Evolutionary conservation across 495 filamentous ascomycete species (phyloP).

Genomic region (Viridothelium virens): DNA sequence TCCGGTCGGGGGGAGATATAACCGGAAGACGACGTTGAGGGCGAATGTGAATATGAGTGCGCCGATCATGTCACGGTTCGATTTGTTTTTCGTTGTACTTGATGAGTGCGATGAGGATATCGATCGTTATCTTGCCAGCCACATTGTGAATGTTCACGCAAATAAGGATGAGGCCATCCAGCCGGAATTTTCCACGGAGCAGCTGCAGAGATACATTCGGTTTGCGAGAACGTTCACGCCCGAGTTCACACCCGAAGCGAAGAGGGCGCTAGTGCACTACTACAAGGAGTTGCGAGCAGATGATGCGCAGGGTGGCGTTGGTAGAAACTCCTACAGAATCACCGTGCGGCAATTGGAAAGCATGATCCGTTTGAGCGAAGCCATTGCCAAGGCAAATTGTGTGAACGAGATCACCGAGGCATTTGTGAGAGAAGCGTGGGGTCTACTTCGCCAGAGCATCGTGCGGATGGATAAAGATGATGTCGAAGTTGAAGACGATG

Average conservation of each 20-base stretch:
- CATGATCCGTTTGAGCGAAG: conserved; percentile 88
- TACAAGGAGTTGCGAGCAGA: conserved; percentile 95
- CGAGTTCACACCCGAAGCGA: conserved; percentile 83
- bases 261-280: conserved; percentile 72
- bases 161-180: conserved; percentile 81
- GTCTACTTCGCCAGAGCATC: conserved; percentile 84
- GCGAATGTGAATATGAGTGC: conserved; percentile 98
- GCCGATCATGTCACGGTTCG: conserved; percentile 98
- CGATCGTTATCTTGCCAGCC: conserved; percentile 82
- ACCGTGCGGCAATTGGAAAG: conserved; percentile 94
- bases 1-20: conserved; percentile 91
- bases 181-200: conserved; percentile 92
- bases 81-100: conserved; percentile 96
- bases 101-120: conserved; percentile 92
- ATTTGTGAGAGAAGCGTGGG: conserved; percentile 85
- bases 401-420: conserved; percentile 78
- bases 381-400: conserved; percentile 94
- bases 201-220: conserved; percentile 93
- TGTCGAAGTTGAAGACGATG: conserved; percentile 87
- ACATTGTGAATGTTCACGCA: conserved; percentile 93
- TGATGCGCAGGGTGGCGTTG: conserved; percentile 89
- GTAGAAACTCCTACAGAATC: conserved; percentile 89
- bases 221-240: conserved; percentile 93
- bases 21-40: conserved; percentile 85
- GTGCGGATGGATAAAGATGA: conserved; percentile 98